A percentile compares a stretch with the other conserved stretches of the same genome.
Conservation (phyloP, 2,329 filamentous ascomycete genomes). For the Stachybotrys chlorohalonatus region DNA sequence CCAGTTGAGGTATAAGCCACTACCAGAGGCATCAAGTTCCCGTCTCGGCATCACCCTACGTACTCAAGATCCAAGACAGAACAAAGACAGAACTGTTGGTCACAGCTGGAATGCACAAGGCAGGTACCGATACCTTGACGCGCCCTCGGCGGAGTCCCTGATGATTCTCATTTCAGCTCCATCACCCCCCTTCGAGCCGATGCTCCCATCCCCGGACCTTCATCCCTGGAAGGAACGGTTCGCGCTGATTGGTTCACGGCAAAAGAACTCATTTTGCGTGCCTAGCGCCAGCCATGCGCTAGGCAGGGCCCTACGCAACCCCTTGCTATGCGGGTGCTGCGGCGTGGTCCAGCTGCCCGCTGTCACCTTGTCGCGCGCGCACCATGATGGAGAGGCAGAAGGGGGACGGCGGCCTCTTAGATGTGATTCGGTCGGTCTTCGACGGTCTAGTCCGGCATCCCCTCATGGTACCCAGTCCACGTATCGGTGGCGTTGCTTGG, state of each 20-base stretch:
- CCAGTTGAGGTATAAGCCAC: too few species aligned
- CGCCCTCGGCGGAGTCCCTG: too few species aligned
- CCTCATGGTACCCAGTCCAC: neutral
- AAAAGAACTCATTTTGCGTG: neutral
- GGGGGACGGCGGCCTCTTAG: too few species aligned
- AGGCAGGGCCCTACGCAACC: neutral
- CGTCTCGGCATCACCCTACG: too few species aligned
- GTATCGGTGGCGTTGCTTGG: neutral
- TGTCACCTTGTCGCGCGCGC: neutral
- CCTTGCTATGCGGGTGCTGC: neutral
- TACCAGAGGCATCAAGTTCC: too few species aligned
- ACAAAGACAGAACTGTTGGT: too few species aligned
- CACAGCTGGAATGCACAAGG: too few species aligned
- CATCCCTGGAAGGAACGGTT: neutral
- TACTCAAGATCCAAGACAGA: too few species aligned
- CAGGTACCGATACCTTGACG: too few species aligned
- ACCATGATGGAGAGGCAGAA: too few species aligned
- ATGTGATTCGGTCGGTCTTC: neutral
- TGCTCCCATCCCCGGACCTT: neutral
- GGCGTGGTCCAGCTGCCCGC: neutral
- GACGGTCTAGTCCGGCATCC: neutral
- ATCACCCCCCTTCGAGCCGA: neutral
- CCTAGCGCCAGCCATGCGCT: neutral
- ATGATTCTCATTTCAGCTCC: neutral
- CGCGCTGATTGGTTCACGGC: neutral